These are phyloP conservation scores for Lepidium africanum DNA, from an alignment of 345 rosid species.

Conservation along the genomic window DNA sequence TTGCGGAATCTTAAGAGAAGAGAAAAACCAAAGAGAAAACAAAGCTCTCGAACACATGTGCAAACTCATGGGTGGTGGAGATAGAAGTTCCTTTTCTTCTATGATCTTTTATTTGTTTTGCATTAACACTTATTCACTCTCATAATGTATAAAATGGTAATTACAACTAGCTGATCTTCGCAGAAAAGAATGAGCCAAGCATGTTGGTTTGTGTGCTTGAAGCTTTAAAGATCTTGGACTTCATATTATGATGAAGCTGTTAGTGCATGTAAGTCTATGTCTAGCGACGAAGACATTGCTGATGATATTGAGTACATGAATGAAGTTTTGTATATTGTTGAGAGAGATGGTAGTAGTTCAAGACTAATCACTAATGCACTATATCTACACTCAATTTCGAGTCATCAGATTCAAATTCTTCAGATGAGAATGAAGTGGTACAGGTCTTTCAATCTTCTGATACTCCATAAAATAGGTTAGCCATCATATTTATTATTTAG, in stretches of 20 bases:
- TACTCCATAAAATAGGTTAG: too few species aligned
- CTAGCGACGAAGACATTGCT: too few species aligned
- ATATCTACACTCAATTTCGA: constrained; percentile 51
- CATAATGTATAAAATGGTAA: not conserved
- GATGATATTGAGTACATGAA: too few species aligned
- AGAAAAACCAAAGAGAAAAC: too few species aligned
- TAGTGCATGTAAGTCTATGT: too few species aligned
- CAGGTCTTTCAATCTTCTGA: too few species aligned
- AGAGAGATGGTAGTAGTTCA: constrained; percentile 40
- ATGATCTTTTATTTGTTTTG: too few species aligned
- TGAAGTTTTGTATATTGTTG: too few species aligned
- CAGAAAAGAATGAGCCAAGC: constrained; percentile 38
- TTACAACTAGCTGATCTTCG: constrained; percentile 34
- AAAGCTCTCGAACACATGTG: too few species aligned
- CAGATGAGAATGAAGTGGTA: constrained; percentile 50
- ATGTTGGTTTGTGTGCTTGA: constrained; percentile 56
- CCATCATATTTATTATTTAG: too few species aligned
- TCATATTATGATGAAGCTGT: too few species aligned
- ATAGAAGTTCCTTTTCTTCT: constrained; percentile 55
- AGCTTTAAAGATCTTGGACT: constrained; percentile 65
- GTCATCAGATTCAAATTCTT: constrained; percentile 82
- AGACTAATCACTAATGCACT: constrained; percentile 43
- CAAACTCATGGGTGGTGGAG: constrained; percentile 81
- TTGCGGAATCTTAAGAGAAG: too few species aligned
- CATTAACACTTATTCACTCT: not conserved